Base-by-base conservation (phyloP, 768 basidiomycete species). In the Pleurotus eryngii region DNA sequence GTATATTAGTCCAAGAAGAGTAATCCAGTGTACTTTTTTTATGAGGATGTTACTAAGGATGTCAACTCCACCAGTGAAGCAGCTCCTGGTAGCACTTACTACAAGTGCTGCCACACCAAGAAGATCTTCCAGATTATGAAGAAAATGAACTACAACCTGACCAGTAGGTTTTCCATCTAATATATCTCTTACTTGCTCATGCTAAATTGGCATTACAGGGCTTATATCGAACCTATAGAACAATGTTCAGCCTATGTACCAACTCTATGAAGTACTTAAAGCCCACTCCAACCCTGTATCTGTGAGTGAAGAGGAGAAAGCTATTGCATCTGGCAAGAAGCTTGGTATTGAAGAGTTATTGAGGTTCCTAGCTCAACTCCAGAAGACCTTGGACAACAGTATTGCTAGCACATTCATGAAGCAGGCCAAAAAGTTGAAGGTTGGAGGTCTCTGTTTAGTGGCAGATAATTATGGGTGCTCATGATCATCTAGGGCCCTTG, bases 21-120 rank as follows among this genome's bases (percentile, higher is more conserved):
- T 20, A 63, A 59, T 22, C 63, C 63, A 5, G 60, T 63, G 12
- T 63, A 63, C 39, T 40, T 57, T 17, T 62, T 55, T 46, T 68
- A 57, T 35, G 61, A 66, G 55, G 15, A 37, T 5, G 57, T 61
- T 15, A 20, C 40, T 4, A 7, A 3, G 3, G 57, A 18, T 43
- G 11, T 18, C 15, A 12, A 43, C 5, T 27, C 7, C 27, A 7
- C 4, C 4, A 14, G 42, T 3, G 6, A 43, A 43, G 18, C 42
- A 6, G 42, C 18, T 43, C 4, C 15, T 4, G 42, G 42, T 43
- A 58, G 38, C 15, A 61, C 56, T 30, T 61, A 69, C 49, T 68
- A 65, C 54, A 57, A 61, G 42, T 70, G 65, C 53, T 56, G 20
- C 18, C 65, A 65, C 30, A 56, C 59, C 11, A 55, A 49, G 5